phyloP scores from a whole-genome alignment of 208 protist species.

The Crithidia thermophila region DNA sequence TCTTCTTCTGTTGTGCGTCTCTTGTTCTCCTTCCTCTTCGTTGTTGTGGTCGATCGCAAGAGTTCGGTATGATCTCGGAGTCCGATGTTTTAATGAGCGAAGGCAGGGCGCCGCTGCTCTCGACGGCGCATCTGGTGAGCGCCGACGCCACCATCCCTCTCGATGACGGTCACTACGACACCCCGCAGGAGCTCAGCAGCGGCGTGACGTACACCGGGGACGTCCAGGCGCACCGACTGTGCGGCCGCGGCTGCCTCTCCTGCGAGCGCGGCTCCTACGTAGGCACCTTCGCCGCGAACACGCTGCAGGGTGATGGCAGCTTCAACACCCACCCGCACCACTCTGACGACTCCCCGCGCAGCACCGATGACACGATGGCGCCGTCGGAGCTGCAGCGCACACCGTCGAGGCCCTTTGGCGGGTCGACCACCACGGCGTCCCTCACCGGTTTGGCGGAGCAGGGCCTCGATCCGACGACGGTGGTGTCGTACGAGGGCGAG shows the following conservation, averaged over 20 bases:
- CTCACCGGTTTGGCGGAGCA: not conserved
- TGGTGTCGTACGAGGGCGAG: conserved; percentile 34
- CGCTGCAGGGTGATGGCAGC: conserved; percentile 31
- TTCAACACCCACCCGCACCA: conserved; percentile 30
- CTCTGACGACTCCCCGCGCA: conserved; percentile 4
- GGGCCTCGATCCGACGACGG: conserved; percentile 2
- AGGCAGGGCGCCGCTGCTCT: conserved; percentile 11
- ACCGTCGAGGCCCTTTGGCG: not conserved
- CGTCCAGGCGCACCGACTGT: conserved; percentile 4
- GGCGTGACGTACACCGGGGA: conserved; percentile 22
- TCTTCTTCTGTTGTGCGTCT: not conserved
- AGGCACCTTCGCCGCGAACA: conserved; percentile 28
- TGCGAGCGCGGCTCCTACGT: conserved; percentile 27
- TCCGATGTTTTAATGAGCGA: not conserved
- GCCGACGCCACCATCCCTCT: not conserved
- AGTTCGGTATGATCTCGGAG: not conserved
- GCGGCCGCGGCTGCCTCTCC: conserved; percentile 4
- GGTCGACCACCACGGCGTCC: not conserved
- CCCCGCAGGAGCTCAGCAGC: conserved; percentile 15
- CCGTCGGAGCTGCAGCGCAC: not conserved
- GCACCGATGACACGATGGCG: conserved; percentile 17
- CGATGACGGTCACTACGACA: conserved; percentile 16
- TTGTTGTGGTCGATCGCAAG: no score
- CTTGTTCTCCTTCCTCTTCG: not conserved
- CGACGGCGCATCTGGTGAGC: not conserved